Conservation (phyloP, 306 rosid genomes). For the Aeschynomene evenia region DNA sequence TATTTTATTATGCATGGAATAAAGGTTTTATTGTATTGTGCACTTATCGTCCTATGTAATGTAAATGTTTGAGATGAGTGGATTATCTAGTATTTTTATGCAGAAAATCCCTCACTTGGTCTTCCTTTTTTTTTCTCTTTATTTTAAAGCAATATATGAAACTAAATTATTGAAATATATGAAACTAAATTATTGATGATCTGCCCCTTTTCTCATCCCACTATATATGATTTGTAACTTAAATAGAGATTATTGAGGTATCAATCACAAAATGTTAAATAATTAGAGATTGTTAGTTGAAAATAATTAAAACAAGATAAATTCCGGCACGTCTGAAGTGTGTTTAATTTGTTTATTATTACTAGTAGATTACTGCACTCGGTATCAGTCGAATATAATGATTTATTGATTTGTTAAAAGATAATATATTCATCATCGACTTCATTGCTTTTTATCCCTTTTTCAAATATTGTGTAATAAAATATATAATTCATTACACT, state of each 20-base stretch:
- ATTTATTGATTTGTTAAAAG: neutral
- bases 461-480: neutral
- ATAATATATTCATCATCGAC: neutral
- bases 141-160: neutral
- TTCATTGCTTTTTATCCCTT: neutral
- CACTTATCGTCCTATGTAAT: slow-evolving; percentile 44
- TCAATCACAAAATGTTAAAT: no score
- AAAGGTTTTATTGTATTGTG: slow-evolving; percentile 40
- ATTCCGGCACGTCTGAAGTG: no score
- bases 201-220: neutral
- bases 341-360: no score
- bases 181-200: neutral
- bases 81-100: slow-evolving; percentile 30
- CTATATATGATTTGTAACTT: neutral
- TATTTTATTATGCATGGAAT: slow-evolving; percentile 94
- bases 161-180: slow-evolving; percentile 2
- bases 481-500: no score
- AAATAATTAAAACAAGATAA: no score
- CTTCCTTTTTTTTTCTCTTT: neutral
- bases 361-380: neutral
- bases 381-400: no score
- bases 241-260: no score
- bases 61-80: slow-evolving; percentile 30
- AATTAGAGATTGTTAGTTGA: no score
- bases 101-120: slow-evolving; percentile 24